Conservation (phyloP, 176 grass and related monocot species). For the Musa itinerans region DNA sequence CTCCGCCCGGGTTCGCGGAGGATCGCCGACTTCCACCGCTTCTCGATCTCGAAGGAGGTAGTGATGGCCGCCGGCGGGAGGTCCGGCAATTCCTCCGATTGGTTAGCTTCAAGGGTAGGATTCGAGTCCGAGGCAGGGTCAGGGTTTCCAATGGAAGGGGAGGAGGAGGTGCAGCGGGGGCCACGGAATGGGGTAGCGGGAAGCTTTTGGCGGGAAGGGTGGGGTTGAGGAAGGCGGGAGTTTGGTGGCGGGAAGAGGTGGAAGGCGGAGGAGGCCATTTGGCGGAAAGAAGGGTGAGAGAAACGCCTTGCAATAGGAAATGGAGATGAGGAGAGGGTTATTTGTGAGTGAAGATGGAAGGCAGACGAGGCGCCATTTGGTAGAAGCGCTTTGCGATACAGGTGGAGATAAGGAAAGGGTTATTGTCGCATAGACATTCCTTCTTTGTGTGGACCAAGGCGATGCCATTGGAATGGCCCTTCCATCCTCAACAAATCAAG, state of each 20-base stretch:
- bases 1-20: slow-evolving; percentile 11
- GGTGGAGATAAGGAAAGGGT: no score
- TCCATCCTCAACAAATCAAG: no score
- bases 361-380: no score
- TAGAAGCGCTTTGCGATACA: no score
- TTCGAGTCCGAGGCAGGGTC: slow-evolving; percentile 12
- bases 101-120: slow-evolving; percentile 18
- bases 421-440: no score
- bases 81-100: slow-evolving; percentile 23
- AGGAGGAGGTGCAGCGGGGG: slow-evolving; percentile 33
- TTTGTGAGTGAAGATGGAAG: no score
- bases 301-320: no score
- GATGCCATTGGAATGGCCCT: no score
- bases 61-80: slow-evolving; percentile 31
- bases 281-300: not conserved
- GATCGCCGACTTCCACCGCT: slow-evolving; percentile 46
- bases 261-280: slow-evolving; percentile 47
- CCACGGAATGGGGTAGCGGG: slow-evolving; percentile 20
- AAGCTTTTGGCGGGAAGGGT: slow-evolving; percentile 7
- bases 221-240: not conserved
- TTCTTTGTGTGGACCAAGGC: no score
- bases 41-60: slow-evolving; percentile 50
- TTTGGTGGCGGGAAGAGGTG: slow-evolving; percentile 1
- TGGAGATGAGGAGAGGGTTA: no score
- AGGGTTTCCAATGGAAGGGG: not conserved